These are phyloP conservation scores for Lindgomyces ingoldianus DNA, from an alignment of 495 filamentous ascomycete species.

Conservation along the genomic window DNA sequence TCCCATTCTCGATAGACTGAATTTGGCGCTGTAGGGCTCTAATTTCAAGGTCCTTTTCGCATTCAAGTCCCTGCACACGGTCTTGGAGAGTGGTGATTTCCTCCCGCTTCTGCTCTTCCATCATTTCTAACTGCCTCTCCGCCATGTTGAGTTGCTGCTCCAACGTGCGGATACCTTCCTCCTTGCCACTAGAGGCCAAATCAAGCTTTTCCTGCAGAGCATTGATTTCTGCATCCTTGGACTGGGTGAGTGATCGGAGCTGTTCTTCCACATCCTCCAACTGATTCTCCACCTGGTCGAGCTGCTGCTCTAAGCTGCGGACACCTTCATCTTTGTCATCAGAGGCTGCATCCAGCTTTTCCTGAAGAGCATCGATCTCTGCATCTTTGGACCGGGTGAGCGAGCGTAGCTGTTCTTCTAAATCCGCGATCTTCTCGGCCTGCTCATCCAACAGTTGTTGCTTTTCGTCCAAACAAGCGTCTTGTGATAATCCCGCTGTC, in stretches of 20 bases:
- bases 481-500: constrained; percentile 34
- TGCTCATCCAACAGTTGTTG: constrained; percentile 46
- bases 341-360: constrained; percentile 52
- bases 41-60: constrained; percentile 36
- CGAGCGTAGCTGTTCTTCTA: constrained; percentile 27
- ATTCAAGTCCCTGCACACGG: constrained; percentile 13
- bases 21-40: constrained; percentile 35
- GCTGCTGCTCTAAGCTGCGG: constrained; percentile 35
- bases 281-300: too few relatives aligned
- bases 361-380: constrained; percentile 46
- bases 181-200: constrained; percentile 34
- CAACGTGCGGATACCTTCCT: constrained; percentile 18
- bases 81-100: constrained; percentile 36
- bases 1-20: constrained; percentile 30
- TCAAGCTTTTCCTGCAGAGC: constrained; percentile 53
- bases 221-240: constrained; percentile 64
- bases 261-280: constrained; percentile 34
- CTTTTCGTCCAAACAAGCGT: constrained; percentile 34
- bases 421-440: constrained; percentile 27
- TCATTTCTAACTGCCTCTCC: constrained; percentile 36
- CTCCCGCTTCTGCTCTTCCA: constrained; percentile 30
- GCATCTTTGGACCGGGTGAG: constrained; percentile 46
- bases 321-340: constrained; percentile 26
- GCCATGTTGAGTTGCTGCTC: constrained; percentile 21
- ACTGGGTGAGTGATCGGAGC: constrained; percentile 25